These are phyloP conservation scores for Suillus cothurnatus DNA, from an alignment of 768 basidiomycete genomes.

Conservation along the genomic window DNA sequence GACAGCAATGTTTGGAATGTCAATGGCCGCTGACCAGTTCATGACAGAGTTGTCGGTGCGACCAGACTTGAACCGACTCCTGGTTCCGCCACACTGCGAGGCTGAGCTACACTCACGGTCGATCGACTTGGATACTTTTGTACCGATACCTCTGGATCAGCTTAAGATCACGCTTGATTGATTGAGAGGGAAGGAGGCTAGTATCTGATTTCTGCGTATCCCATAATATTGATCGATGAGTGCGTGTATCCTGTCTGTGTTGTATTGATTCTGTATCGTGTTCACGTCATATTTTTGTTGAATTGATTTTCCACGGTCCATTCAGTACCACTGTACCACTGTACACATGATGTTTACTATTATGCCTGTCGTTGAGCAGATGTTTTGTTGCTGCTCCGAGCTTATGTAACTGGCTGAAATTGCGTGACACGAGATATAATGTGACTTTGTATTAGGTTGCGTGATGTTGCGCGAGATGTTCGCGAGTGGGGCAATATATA, in stretches of 20 bases:
- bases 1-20: background rate
- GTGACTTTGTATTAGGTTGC: conserved; percentile 20
- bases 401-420: conserved; percentile 12
- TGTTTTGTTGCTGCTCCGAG: conserved; percentile 7
- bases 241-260: conserved; percentile 21
- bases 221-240: conserved; percentile 35
- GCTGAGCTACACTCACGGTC: conserved; percentile 83
- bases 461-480: conserved; percentile 37
- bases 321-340: conserved; percentile 16
- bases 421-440: conserved; percentile 11
- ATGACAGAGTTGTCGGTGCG: conserved; percentile 89
- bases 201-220: conserved; percentile 38
- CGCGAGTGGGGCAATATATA: conserved; percentile 16
- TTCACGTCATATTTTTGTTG: conserved; percentile 13
- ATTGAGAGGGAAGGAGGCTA: conserved; percentile 32
- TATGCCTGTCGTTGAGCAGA: conserved; percentile 12
- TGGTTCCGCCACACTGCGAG: conserved; percentile 91
- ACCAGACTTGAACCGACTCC: conserved; percentile 89
- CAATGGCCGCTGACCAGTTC: conserved; percentile 8
- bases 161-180: conserved; percentile 92
- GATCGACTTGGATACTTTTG: conserved; percentile 88
- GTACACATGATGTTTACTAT: conserved; percentile 16
- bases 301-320: conserved; percentile 9
- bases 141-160: conserved; percentile 97
- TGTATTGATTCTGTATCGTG: conserved; percentile 26